phyloP scores from a whole-genome alignment of 371 early-diverging fungal species.

The Entomophthora muscae region DNA sequence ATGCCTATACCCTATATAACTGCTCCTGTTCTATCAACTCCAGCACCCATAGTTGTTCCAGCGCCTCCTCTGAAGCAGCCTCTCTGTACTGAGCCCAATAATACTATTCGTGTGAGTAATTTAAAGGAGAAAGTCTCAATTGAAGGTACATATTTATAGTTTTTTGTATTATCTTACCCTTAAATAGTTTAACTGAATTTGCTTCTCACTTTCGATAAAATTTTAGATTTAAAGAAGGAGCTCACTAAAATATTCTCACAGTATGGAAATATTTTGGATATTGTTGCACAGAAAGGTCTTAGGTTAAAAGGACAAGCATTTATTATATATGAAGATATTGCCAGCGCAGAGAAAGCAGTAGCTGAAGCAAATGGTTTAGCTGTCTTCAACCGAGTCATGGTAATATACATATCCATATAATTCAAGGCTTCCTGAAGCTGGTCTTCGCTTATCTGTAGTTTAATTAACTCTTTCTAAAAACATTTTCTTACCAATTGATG shows the following conservation, averaged over 20 bases:
- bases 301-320: slow-evolving; percentile 94
- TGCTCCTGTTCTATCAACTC: not conserved
- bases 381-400: slow-evolving; percentile 67
- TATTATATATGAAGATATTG: slow-evolving; percentile 60
- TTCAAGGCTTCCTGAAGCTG: no score
- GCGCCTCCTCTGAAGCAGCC: slow-evolving; percentile 32
- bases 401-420: no score
- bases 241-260: slow-evolving; percentile 66
- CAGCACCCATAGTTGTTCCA: slow-evolving; percentile 11
- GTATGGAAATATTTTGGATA: slow-evolving; percentile 77
- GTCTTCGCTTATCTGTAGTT: no score
- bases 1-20: not conserved
- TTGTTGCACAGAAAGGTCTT: slow-evolving; percentile 53
- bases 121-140: slow-evolving; percentile 75
- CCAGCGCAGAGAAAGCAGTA: slow-evolving; percentile 66
- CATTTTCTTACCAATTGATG: not conserved
- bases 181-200: not conserved
- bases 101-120: slow-evolving; percentile 72
- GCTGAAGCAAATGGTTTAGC: slow-evolving; percentile 66
- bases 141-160: slow-evolving; percentile 34
- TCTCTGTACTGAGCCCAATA: slow-evolving; percentile 41
- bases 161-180: not conserved
- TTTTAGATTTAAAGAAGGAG: slow-evolving; percentile 47
- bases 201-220: no score
- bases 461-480: no score